A percentile compares a stretch with the other conserved stretches of the same genome.
These are phyloP conservation scores for Lyophyllum decastes DNA, from an alignment of 768 basidiomycete genomes.

Conservation along the genomic window DNA sequence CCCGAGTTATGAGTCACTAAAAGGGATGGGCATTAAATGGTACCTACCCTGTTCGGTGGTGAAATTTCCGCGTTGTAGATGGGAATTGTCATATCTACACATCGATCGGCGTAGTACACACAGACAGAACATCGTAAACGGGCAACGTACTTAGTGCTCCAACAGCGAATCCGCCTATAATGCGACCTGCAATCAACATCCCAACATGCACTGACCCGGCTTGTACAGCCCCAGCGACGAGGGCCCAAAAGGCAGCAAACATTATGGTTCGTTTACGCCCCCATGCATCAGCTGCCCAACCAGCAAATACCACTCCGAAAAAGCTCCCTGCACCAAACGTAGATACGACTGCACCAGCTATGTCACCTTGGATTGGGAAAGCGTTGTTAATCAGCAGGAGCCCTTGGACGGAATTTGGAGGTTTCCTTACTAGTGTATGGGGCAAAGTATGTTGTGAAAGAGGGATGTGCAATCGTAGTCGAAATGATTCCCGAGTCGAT, in stretches of 20 bases:
- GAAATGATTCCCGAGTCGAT: conserved; percentile 13
- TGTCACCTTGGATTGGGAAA: not conserved
- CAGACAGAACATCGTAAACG: not conserved
- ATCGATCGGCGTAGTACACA: not conserved
- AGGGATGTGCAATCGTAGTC: conserved; percentile 7
- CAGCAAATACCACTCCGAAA: conserved; percentile 6
- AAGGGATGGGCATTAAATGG: too few relatives aligned
- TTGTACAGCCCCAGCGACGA: conserved; percentile 10
- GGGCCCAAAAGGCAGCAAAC: conserved; percentile 8
- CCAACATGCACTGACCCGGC: conserved; percentile 6
- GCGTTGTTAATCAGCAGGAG: not conserved
- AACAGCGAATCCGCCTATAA: conserved; percentile 8
- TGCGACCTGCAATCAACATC: conserved; percentile 8
- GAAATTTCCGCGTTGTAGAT: conserved; percentile 8
- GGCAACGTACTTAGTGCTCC: conserved; percentile 2
- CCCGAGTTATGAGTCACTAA: not conserved
- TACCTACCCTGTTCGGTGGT: conserved; percentile 1
- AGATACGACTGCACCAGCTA: conserved; percentile 6
- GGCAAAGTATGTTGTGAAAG: conserved; percentile 5
- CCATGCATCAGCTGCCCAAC: conserved; percentile 10
- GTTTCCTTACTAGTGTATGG: conserved; percentile 4
- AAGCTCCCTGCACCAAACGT: conserved; percentile 8
- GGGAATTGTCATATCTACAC: conserved; percentile 5
- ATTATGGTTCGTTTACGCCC: conserved; percentile 6
- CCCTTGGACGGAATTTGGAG: not conserved